A percentile compares a stretch with the other conserved stretches of the same genome.
These are phyloP conservation scores for Guillardia theta DNA, from an alignment of 78 protist species.

Conservation along the genomic window DNA sequence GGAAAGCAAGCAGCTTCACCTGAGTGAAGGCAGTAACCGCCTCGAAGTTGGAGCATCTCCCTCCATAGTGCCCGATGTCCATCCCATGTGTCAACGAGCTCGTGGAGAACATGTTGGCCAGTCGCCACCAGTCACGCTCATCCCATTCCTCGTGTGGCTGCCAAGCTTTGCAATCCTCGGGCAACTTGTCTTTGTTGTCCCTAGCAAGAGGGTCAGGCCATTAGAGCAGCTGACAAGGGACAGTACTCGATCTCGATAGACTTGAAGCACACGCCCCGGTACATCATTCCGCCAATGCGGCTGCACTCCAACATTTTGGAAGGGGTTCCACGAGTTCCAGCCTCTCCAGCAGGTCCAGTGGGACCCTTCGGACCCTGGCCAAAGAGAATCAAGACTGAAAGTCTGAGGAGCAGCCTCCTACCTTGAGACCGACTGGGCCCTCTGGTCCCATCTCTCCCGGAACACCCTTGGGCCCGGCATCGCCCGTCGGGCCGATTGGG, in stretches of 20 bases:
- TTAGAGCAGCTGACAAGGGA: too few relatives aligned
- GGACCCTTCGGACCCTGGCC: background rate
- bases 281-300: conserved; percentile 7
- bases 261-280: conserved; percentile 33
- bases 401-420: background rate
- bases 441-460: background rate
- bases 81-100: background rate
- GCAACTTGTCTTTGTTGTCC: background rate
- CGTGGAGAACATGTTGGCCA: background rate
- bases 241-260: too few relatives aligned
- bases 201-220: too few relatives aligned
- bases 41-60: conserved; percentile 30
- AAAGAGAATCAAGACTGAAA: background rate
- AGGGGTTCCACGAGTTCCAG: background rate
- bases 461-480: background rate
- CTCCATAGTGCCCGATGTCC: background rate
- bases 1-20: background rate
- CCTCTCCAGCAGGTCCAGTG: background rate
- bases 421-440: background rate
- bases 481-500: background rate
- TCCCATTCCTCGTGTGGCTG: background rate
- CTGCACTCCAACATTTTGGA: background rate
- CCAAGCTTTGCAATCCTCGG: background rate
- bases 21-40: conserved; percentile 8
- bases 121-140: background rate